These are phyloP conservation scores for Austroboletus sp. DNA, from an alignment of 1,284 basidiomycete species.

Conservation along the genomic window DNA sequence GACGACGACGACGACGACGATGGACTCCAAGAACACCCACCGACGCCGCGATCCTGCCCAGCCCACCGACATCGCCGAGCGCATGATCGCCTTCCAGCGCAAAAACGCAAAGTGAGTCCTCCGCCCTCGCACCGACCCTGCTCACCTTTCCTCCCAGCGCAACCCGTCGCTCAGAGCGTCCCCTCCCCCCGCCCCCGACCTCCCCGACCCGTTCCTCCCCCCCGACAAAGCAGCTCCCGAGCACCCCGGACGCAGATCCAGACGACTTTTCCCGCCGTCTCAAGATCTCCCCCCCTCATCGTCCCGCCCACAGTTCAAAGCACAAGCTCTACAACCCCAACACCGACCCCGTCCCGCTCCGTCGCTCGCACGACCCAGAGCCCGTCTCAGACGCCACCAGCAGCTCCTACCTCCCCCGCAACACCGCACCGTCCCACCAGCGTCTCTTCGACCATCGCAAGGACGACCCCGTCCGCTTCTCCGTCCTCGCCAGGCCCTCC, in stretches of 20 bases:
- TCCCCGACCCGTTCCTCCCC: conserved; percentile 25
- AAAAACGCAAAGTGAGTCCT: conserved; percentile 53
- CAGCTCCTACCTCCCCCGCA: conserved; percentile 45
- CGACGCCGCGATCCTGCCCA: conserved; percentile 38
- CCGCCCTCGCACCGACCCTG: conserved; percentile 1
- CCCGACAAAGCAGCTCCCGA: conserved; percentile 29
- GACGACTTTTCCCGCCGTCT: conserved; percentile 67
- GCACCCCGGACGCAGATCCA: conserved; percentile 46
- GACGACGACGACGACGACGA: background rate
- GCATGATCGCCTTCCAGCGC: conserved; percentile 58
- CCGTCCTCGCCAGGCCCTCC: conserved; percentile 51
- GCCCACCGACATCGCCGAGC: conserved; percentile 62
- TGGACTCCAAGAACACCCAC: background rate
- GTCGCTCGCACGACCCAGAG: conserved; percentile 58
- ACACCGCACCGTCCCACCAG: conserved; percentile 35
- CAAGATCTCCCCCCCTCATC: conserved; percentile 52
- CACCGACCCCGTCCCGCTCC: conserved; percentile 57
- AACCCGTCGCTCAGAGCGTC: conserved; percentile 43
- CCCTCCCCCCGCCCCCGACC: conserved; percentile 26
- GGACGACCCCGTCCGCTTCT: conserved; percentile 79
- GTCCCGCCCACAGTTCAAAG: conserved; percentile 33
- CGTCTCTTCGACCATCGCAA: conserved; percentile 79
- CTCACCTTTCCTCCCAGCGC: conserved; percentile 33
- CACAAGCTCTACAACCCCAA: conserved; percentile 66
- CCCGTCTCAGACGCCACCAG: conserved; percentile 50